A percentile compares a stretch with the other conserved stretches of the same genome.
phyloP scores from a whole-genome alignment of 768 basidiomycete species.

The Collybiopsis confluens region DNA sequence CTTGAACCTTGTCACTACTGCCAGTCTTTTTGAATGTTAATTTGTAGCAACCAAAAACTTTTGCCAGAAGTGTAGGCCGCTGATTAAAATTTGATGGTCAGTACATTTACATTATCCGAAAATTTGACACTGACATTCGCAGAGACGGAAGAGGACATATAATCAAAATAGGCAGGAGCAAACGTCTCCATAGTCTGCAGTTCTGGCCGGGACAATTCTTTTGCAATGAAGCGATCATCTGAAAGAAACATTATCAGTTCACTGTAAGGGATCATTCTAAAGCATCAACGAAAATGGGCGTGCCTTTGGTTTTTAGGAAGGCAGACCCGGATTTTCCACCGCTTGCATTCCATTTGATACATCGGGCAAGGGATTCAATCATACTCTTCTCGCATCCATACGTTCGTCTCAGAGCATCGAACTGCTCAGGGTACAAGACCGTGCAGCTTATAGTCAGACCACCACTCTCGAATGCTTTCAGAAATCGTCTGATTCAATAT shows the following conservation, averaged over 20 bases:
- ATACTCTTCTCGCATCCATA: constrained; percentile 95
- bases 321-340: constrained; percentile 97
- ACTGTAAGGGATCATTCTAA: background rate
- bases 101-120: constrained; percentile 6
- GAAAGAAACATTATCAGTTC: constrained; percentile 4
- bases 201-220: constrained; percentile 88
- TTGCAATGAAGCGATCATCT: constrained; percentile 99
- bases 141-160: constrained; percentile 91
- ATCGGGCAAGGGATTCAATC: constrained; percentile 88
- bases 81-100: constrained; percentile 10
- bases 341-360: constrained; percentile 92
- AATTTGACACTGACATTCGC: constrained; percentile 56
- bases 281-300: constrained; percentile 11
- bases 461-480: constrained; percentile 84
- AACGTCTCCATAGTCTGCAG: constrained; percentile 95
- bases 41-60: constrained; percentile 96
- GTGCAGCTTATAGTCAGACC: constrained; percentile 90
- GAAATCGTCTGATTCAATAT: constrained; percentile 6
- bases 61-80: constrained; percentile 90
- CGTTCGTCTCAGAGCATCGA: constrained; percentile 86
- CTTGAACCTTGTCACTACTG: constrained; percentile 59
- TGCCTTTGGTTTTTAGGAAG: constrained; percentile 93
- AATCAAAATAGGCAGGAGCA: constrained; percentile 96
- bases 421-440: constrained; percentile 94
- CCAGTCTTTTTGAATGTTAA: constrained; percentile 77